Conservation (phyloP, 441 rosid genomes). For the Raphanus hybrid region DNA sequence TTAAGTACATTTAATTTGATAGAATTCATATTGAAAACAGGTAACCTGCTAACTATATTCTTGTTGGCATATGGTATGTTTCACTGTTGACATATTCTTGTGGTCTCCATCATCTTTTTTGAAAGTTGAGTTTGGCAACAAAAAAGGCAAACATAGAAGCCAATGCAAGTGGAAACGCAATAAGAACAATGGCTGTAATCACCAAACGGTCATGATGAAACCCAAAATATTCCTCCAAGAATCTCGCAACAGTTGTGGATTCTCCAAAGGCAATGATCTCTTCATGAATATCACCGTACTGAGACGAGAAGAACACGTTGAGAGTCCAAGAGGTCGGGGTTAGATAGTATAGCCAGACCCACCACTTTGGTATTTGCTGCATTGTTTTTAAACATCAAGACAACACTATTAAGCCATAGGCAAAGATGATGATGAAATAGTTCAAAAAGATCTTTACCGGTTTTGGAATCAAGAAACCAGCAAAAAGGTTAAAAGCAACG, state of each 20-base stretch:
- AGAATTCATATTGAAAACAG: background rate
- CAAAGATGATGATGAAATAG: background rate
- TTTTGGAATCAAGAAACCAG: conserved; percentile 62
- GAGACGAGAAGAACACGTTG: conserved; percentile 55
- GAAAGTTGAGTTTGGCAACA: conserved; percentile 52
- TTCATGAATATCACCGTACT: conserved; percentile 53
- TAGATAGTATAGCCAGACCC: conserved; percentile 61
- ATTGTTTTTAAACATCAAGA: conserved; percentile 17
- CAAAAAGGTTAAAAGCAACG: conserved; percentile 49
- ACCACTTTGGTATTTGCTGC: conserved; percentile 66
- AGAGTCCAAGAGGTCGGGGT: conserved; percentile 60
- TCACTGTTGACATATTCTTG: background rate
- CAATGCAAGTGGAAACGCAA: conserved; percentile 47
- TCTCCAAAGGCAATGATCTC: conserved; percentile 49
- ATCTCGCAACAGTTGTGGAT: conserved; percentile 40
- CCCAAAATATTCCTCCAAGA: conserved; percentile 56
- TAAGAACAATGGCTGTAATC: conserved; percentile 43
- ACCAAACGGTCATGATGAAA: conserved; percentile 50
- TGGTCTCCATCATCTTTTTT: conserved; percentile 43
- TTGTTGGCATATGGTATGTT: background rate
- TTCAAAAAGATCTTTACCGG: conserved; percentile 45
- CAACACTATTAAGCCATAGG: background rate
- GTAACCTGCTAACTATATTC: background rate
- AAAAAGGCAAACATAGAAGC: conserved; percentile 53
- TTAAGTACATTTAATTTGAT: background rate